Evolutionary conservation across 2,329 filamentous ascomycete genomes (phyloP).

Genomic region (Neonectria punicea): DNA sequence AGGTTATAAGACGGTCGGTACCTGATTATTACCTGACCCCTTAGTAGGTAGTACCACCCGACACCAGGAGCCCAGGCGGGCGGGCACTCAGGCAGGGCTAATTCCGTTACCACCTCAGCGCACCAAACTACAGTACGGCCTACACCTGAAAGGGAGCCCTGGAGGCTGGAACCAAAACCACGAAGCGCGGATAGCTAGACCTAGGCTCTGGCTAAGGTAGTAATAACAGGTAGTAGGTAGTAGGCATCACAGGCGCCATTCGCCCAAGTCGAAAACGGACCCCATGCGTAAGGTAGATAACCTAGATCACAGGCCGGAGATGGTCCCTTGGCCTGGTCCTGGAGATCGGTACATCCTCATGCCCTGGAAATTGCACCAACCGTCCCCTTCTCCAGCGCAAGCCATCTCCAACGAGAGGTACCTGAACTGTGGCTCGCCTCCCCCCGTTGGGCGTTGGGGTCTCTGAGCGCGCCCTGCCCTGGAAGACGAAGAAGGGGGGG

Average conservation of each 20-base stretch:
- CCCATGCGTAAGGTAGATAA: background rate
- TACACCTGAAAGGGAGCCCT: background rate
- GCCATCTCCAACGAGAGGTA: background rate
- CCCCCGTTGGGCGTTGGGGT: no score
- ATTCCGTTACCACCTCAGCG: background rate
- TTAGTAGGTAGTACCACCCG: background rate
- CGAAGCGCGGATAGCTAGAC: background rate
- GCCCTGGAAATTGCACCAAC: conserved; percentile 21
- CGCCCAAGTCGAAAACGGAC: background rate
- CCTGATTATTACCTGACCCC: conserved; percentile 28
- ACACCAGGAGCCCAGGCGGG: background rate
- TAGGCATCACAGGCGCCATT: background rate
- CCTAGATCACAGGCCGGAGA: background rate
- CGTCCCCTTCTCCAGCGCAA: conserved; percentile 3
- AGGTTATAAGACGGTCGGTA: conserved; percentile 18
- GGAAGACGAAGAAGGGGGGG: background rate
- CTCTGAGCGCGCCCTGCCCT: conserved; percentile 10
- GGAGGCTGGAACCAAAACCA: background rate
- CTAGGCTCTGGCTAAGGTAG: background rate
- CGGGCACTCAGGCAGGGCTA: background rate
- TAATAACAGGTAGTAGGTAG: no score
- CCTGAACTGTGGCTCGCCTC: background rate
- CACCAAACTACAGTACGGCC: background rate
- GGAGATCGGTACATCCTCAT: conserved; percentile 22
- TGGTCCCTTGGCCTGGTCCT: background rate